Evolutionary conservation across 306 rosid species (phyloP).

Genomic region (Cicer bijugum): DNA sequence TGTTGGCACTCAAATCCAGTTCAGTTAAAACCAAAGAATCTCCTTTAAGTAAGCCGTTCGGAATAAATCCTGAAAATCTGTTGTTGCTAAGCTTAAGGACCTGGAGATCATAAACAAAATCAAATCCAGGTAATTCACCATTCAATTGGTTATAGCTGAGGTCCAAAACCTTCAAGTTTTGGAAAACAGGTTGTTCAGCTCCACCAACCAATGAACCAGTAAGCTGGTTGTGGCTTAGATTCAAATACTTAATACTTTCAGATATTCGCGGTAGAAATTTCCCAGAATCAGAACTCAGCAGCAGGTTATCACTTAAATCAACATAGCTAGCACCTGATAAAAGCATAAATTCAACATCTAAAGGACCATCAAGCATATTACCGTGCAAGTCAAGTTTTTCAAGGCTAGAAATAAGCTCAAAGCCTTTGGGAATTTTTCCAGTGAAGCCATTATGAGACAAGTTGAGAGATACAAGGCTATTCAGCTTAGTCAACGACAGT

Average conservation of each 20-base stretch:
- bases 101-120: slow-evolving; percentile 87
- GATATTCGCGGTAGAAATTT: slow-evolving; percentile 70
- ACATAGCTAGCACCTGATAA: slow-evolving; percentile 66
- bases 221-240: slow-evolving; percentile 84
- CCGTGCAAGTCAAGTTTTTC: slow-evolving; percentile 81
- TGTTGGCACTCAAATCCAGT: slow-evolving; percentile 95
- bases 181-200: slow-evolving; percentile 66
- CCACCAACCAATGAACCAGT: slow-evolving; percentile 77
- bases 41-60: slow-evolving; percentile 78
- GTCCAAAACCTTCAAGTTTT: slow-evolving; percentile 86
- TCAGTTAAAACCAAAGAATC: slow-evolving; percentile 83
- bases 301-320: slow-evolving; percentile 83
- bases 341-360: slow-evolving; percentile 66
- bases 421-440: slow-evolving; percentile 73
- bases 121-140: slow-evolving; percentile 93
- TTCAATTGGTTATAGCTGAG: slow-evolving; percentile 86
- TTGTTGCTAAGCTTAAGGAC: slow-evolving; percentile 93
- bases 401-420: slow-evolving; percentile 68
- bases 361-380: slow-evolving; percentile 78
- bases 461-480: slow-evolving; percentile 68
- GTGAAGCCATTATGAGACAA: slow-evolving; percentile 74
- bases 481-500: slow-evolving; percentile 58
- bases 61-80: slow-evolving; percentile 79
- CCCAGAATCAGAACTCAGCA: slow-evolving; percentile 63
- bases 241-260: slow-evolving; percentile 74